Base-by-base conservation (phyloP, 2,329 filamentous ascomycete species). In the Aspergillus ibericus region DNA sequence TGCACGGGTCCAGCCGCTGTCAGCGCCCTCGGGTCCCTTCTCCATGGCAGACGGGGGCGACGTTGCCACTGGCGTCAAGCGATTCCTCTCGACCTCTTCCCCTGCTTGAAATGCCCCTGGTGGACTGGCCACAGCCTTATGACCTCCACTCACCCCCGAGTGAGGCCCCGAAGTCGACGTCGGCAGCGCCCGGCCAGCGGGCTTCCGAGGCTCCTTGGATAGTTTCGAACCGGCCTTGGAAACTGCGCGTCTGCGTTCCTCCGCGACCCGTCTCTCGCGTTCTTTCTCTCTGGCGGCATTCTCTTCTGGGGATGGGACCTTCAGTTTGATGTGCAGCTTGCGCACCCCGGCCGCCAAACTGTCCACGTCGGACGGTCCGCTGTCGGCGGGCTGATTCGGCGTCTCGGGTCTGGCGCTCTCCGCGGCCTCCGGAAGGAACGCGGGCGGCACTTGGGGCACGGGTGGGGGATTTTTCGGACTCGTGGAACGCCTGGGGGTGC, bases 301-400 rank as follows among this genome's bases (percentile, higher is more conserved):
- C 66, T 86, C 83, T 66, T 86, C 83, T 20, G 80, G 80, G 0
- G 82, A 78, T 0, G 83, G 83, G 53, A 87, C 75, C 61, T 85
- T 86, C 49, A 88, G 68, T 20, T 84, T 86, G 55, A 88, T 82
- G 54, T 71, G 78, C 60, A 80, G 69, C 27, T 81, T 82, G 66
- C 83, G 83, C 60, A 87, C 70, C 4, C 82, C 82, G 3, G 79
- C 76, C 1, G 82, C 77, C 25, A 86, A 70, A 16, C 74, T 75
- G 46, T 86, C 83, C 46, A 86, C 77, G 15, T 74, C 54, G 70
- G 67, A 50, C 61, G 58, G 25, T 35, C 34, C 29, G 9, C 35
- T 36, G 5, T 56, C 56, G 10, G 34, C 29, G 6, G 6, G 20
- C 35, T n/a, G 40, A 34, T 38, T 42, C 4, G 18, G 20, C 12